Evolutionary conservation across 75 land plant species (phyloP).

Genomic region (Selaginella moellendorffii): DNA sequence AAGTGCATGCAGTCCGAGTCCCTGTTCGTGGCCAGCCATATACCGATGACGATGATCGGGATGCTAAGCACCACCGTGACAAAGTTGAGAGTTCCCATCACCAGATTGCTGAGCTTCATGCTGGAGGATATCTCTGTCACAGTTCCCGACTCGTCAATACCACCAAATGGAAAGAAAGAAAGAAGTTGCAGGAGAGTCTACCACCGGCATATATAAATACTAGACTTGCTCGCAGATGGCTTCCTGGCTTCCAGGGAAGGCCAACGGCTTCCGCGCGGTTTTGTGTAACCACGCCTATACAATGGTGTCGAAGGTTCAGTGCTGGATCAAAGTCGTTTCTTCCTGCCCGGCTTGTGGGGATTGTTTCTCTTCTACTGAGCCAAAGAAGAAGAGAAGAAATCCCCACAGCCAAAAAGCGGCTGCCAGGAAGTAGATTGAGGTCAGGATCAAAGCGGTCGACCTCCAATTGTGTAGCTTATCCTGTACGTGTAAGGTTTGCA

Average conservation of each 20-base stretch:
- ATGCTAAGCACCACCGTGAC: not conserved
- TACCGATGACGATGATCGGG: not conserved
- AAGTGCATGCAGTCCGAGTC: not conserved
- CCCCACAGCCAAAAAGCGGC: slow-evolving; percentile 70
- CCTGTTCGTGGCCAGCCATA: not conserved
- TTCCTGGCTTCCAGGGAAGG: not conserved
- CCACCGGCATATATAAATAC: not conserved
- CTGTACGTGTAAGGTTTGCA: slow-evolving; percentile 25
- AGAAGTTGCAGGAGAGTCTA: too few species aligned
- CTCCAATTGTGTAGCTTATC: slow-evolving; percentile 87
- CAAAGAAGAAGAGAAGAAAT: slow-evolving; percentile 4
- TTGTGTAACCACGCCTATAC: not conserved
- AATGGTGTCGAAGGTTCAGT: not conserved
- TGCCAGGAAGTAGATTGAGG: slow-evolving; percentile 69
- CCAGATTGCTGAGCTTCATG: not conserved
- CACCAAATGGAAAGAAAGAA: too few species aligned
- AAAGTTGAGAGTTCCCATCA: not conserved
- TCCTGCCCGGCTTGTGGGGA: not conserved
- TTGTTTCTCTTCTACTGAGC: not conserved
- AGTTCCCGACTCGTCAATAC: too few species aligned
- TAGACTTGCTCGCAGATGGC: not conserved
- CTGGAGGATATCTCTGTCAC: too few species aligned
- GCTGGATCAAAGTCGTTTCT: not conserved
- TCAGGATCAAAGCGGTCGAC: slow-evolving; percentile 56
- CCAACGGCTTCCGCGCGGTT: not conserved